phyloP scores from a whole-genome alignment of 2,329 filamentous ascomycete species.

The Plenodomus tracheiphilus region DNA sequence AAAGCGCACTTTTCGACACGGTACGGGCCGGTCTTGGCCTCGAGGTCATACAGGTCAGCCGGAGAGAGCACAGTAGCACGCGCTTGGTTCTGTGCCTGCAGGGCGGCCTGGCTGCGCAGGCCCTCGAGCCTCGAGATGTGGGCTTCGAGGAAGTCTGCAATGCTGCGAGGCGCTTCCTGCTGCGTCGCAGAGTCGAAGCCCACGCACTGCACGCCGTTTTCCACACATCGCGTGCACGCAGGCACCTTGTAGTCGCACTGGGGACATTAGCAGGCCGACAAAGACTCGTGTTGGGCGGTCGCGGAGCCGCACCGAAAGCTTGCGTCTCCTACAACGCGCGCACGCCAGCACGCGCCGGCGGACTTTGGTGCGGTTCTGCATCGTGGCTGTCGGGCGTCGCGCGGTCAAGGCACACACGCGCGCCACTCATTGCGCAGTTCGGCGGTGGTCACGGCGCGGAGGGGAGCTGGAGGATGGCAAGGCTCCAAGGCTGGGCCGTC shows the following conservation, averaged over 20 bases:
- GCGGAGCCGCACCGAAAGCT: conserved; percentile 34
- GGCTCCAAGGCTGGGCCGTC: too few species aligned
- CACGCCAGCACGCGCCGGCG: conserved; percentile 42
- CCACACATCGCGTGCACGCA: conserved; percentile 38
- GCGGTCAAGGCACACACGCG: conserved; percentile 15
- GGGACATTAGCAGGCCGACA: conserved; percentile 17
- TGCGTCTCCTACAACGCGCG: conserved; percentile 41
- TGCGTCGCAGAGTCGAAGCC: conserved; percentile 42
- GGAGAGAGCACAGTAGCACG: conserved; percentile 29
- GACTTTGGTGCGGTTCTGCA: conserved; percentile 41
- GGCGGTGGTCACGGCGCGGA: conserved; percentile 1
- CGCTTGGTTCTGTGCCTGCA: conserved; percentile 17
- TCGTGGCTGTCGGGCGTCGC: conserved; percentile 18
- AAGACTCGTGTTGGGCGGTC: conserved; percentile 7
- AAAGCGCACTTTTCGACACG: conserved; percentile 31
- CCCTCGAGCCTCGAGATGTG: conserved; percentile 35
- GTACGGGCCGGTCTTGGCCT: conserved; percentile 16
- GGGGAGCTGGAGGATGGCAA: too few species aligned
- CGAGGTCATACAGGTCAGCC: conserved; percentile 24
- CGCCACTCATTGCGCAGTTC: conserved; percentile 25
- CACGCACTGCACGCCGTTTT: conserved; percentile 35
- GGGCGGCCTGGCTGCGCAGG: conserved; percentile 15
- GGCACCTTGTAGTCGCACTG: conserved; percentile 44
- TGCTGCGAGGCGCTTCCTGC: conserved; percentile 36
- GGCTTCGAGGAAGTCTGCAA: conserved; percentile 39